Percentiles rank a stretch among this genome's conserved stretches.
These are phyloP conservation scores for Lachancea lanzarotensis DNA, from an alignment of 805 yeast species.

Conservation along the genomic window DNA sequence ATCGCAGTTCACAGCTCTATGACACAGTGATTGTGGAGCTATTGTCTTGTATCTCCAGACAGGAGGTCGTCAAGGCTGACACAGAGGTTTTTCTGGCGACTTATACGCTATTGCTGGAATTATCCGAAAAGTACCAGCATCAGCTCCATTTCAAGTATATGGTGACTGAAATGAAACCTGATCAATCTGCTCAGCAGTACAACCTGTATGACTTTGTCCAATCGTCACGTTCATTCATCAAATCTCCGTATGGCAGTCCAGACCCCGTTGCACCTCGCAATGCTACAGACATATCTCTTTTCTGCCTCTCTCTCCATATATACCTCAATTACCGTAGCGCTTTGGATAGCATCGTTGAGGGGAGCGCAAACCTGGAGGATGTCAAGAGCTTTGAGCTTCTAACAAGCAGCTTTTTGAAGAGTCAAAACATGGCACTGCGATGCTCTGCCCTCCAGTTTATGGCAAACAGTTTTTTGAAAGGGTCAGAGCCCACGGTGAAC, in stretches of 20 bases:
- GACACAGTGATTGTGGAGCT: conserved; percentile 12
- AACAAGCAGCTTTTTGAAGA: conserved; percentile 20
- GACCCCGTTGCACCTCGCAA: conserved; percentile 19
- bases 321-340: conserved; percentile 7
- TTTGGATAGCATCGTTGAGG: not conserved
- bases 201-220: conserved; percentile 16
- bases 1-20: not conserved
- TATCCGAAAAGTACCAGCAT: conserved; percentile 15
- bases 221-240: conserved; percentile 5
- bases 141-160: conserved; percentile 20
- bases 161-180: conserved; percentile 4
- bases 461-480: conserved; percentile 14
- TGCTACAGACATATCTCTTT: conserved; percentile 15
- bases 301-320: conserved; percentile 16
- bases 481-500: conserved; percentile 11
- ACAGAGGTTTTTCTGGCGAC: conserved; percentile 7
- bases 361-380: conserved; percentile 10
- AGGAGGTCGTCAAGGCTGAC: not conserved
- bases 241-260: conserved; percentile 14
- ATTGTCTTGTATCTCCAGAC: conserved; percentile 12
- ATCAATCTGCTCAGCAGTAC: conserved; percentile 8
- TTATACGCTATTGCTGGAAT: conserved; percentile 11
- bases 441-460: conserved; percentile 21
- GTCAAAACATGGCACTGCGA: conserved; percentile 17
- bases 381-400: conserved; percentile 16